phyloP scores from a whole-genome alignment of 2,329 filamentous ascomycete species.

The Fonsecaea monophora region DNA sequence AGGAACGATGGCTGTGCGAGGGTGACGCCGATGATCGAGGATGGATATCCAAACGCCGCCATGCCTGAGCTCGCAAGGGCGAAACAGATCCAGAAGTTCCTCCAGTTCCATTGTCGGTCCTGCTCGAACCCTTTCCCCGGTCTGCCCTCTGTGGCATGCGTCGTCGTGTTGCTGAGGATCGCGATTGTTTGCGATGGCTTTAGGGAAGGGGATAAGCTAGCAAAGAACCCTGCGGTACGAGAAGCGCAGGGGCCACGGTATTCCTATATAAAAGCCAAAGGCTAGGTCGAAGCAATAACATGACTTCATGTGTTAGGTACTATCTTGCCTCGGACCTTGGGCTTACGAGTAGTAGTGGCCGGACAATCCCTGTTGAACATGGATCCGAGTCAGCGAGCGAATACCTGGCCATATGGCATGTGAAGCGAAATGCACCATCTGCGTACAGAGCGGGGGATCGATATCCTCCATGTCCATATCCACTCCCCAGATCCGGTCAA shows the following conservation, averaged over 20 bases:
- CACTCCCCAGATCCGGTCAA: no score
- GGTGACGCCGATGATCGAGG: slow-evolving; percentile 29
- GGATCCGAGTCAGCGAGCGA: no score
- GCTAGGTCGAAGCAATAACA: not conserved
- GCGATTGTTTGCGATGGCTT: not conserved
- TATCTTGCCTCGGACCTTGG: no score
- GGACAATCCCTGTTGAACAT: no score
- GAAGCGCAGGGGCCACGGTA: not conserved
- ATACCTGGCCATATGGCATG: no score
- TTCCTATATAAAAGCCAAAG: not conserved
- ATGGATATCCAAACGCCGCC: slow-evolving; percentile 13
- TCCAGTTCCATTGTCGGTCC: slow-evolving; percentile 2
- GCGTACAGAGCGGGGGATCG: no score
- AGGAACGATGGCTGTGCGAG: slow-evolving; percentile 53
- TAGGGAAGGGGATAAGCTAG: not conserved
- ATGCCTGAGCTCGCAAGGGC: not conserved
- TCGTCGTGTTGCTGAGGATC: not conserved
- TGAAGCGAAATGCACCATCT: no score
- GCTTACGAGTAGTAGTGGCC: no score
- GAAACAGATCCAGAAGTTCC: slow-evolving; percentile 7
- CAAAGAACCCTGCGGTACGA: not conserved
- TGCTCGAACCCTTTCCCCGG: not conserved
- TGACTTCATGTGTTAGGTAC: no score
- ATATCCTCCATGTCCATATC: no score
- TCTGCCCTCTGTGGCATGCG: not conserved